Base-by-base conservation (phyloP, 345 rosid species). In the Schrenkiella parvula region DNA sequence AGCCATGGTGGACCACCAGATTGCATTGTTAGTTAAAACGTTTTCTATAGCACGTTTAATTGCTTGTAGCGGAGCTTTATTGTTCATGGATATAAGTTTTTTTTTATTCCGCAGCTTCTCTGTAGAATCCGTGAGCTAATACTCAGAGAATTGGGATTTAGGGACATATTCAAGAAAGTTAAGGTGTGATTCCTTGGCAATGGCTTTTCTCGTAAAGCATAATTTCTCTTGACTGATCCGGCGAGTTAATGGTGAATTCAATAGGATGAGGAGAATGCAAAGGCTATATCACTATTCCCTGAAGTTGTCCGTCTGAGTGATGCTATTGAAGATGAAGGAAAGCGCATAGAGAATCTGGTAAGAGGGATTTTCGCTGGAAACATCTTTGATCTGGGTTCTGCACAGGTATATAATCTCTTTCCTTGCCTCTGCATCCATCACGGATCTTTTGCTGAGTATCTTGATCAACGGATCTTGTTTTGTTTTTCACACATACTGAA, bases 361-460 rank as follows among this genome's bases (percentile, higher is more conserved):
- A 85, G 83, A 79, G 99, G 99, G 64, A 84, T 95, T 15, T 95
- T 95, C 78, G 98, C 98, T 25, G 98, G 98, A 81, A 95, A 95
- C 63, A 92, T 95, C 74, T 90, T 95, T 71, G 99, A 95, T 78
- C 89, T 95, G 31, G 98, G 98, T 71, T 95, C 99, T 72, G 97
- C 97, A 1, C 90, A 93, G 92, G 97, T 93, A 80, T 65, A n/a
- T 55, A 1, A 64, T 22, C 57, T 53, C 54, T 54, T 42, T 32
- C 50, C 62, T 48, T n/a, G 42, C 55, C 6, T 1, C 47, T 2
- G 25, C 53, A 41, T 71, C 21, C 25, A 6, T 48, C 35, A 51
- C 2, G 17, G 39, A 8, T 51, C 23, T 66, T 67, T 58, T 38
- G 7, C 12, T 50, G 32, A 28, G 13, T 41, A 70, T 66, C 15